A percentile compares a stretch with the other conserved stretches of the same genome.
Conservation (phyloP, 345 rosid species). For the Theobroma cacao region DNA sequence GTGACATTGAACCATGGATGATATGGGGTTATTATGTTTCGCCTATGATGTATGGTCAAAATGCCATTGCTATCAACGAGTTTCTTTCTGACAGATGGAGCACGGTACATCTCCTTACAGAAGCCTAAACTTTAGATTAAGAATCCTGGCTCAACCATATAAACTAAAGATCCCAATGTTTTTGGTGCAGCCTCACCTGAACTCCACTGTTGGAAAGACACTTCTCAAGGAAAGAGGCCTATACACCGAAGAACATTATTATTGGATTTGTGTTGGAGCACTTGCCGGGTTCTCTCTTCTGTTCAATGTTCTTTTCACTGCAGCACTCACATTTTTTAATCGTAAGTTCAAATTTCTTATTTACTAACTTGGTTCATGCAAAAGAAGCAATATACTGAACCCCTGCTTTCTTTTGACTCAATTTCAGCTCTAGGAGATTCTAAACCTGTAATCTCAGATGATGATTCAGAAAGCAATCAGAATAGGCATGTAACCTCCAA, state of each 20-base stretch:
- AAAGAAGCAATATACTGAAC: neutral
- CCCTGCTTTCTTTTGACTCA: neutral
- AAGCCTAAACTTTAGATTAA: neutral
- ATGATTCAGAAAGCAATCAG: slow-evolving; percentile 21
- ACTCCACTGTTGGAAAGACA: slow-evolving; percentile 41
- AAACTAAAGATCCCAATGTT: neutral
- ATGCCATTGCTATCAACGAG: slow-evolving; percentile 54
- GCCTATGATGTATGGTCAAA: slow-evolving; percentile 61
- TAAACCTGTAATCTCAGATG: slow-evolving; percentile 28
- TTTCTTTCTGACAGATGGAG: slow-evolving; percentile 59
- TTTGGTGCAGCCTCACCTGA: slow-evolving; percentile 28
- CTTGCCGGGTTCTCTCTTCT: slow-evolving; percentile 47
- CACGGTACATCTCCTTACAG: slow-evolving; percentile 27
- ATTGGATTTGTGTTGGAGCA: slow-evolving; percentile 49
- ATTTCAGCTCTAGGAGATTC: slow-evolving; percentile 51
- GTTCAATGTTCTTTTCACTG: slow-evolving; percentile 44
- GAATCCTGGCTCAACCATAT: neutral
- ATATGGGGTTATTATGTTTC: slow-evolving; percentile 59
- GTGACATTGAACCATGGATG: slow-evolving; percentile 51
- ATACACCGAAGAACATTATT: slow-evolving; percentile 43
- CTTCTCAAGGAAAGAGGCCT: slow-evolving; percentile 52
- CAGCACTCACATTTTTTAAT: slow-evolving; percentile 44
- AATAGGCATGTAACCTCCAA: slow-evolving; percentile 19
- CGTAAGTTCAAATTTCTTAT: slow-evolving; percentile 33
- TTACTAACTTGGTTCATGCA: neutral